Base-by-base conservation (phyloP, 371 early-diverging fungal genomes). In the Haplosporangium sp. region DNA sequence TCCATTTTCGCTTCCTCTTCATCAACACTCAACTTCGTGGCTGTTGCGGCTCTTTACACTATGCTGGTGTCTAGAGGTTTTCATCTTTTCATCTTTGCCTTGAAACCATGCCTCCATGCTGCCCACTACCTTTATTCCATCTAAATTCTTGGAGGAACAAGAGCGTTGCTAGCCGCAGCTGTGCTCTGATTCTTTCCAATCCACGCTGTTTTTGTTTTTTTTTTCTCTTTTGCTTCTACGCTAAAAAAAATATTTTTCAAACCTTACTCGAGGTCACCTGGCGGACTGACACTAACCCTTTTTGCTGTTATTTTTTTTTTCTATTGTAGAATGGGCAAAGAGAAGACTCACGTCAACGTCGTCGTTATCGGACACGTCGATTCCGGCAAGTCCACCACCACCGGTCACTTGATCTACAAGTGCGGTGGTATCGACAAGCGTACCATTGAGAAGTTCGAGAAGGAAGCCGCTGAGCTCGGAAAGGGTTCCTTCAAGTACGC, bases 361-460 rank as follows among this genome's bases (percentile, higher is more conserved):
- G 96, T 99, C 86, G 98, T 99, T 89, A 97, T 99, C 85, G 99
- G 99, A 75, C 99, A 99, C 95, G 99, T 99, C 92, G 99, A 97
- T 91, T 96, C 96, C 81, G 96, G 96, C 86, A 97, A 95, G 91
- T 93, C 94, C 75, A 94, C 94, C 87, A 92, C 92, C 85, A 94
- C 93, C 69, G 94, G 99, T 86, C 99, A 98, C 89, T 94, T 99
- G 88, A 95, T 99, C 88, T 97, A 97, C 94, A 94, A 45, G 45
- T 45, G 45, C 45, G 45, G 45, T 45, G 45, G 45, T 45, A 97
- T 99, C 84, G 97, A 97, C 88, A 94, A 95, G 92, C 95, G 99
- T 93, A 40, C 97, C 87, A 95, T 99, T 65, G 98, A 99, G 83
- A 99, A 99, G 94, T 98, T 98, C 91, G 97, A 96, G 89, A 94